These are phyloP conservation scores for Xylariaceae sp. DNA, from an alignment of 2,329 filamentous ascomycete species.

Conservation along the genomic window DNA sequence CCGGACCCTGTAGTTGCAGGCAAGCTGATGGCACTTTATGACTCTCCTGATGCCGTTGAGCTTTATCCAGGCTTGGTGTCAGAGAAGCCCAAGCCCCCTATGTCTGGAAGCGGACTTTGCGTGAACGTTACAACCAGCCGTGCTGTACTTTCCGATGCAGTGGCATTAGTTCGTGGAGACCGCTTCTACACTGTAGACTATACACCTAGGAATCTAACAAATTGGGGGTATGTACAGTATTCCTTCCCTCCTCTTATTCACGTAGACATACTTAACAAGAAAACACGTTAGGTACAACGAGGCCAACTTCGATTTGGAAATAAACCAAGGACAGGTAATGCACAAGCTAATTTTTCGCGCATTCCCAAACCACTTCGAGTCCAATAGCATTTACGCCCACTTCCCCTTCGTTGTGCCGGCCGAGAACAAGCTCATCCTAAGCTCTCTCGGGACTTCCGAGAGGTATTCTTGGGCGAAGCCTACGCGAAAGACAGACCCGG, in stretches of 20 bases:
- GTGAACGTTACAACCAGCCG: constrained; percentile 50
- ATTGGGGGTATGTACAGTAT: constrained; percentile 56
- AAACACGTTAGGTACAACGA: constrained; percentile 41
- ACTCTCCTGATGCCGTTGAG: constrained; percentile 56
- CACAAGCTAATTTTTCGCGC: constrained; percentile 67
- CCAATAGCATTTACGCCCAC: constrained; percentile 67
- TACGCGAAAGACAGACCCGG: constrained; percentile 44
- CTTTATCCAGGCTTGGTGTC: constrained; percentile 61
- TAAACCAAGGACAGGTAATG: constrained; percentile 67
- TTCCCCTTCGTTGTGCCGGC: constrained; percentile 47
- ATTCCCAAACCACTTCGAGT: constrained; percentile 64
- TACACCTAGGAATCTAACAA: constrained; percentile 63
- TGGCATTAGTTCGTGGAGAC: constrained; percentile 64
- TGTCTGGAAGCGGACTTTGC: constrained; percentile 53
- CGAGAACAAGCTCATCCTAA: constrained; percentile 63
- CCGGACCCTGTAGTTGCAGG: constrained; percentile 50
- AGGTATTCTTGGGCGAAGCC: constrained; percentile 63
- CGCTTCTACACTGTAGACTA: constrained; percentile 67
- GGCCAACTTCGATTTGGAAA: constrained; percentile 55
- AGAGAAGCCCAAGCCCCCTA: constrained; percentile 57
- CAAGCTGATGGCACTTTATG: constrained; percentile 50
- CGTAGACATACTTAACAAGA: neutral
- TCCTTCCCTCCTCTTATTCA: neutral
- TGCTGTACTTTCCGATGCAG: constrained; percentile 64
- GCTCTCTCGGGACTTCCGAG: constrained; percentile 55